Percentiles rank a stretch among this genome's conserved stretches.
Evolutionary conservation across 257 asterid genomes (phyloP).

Genomic region (Phtheirospermum japonicum): DNA sequence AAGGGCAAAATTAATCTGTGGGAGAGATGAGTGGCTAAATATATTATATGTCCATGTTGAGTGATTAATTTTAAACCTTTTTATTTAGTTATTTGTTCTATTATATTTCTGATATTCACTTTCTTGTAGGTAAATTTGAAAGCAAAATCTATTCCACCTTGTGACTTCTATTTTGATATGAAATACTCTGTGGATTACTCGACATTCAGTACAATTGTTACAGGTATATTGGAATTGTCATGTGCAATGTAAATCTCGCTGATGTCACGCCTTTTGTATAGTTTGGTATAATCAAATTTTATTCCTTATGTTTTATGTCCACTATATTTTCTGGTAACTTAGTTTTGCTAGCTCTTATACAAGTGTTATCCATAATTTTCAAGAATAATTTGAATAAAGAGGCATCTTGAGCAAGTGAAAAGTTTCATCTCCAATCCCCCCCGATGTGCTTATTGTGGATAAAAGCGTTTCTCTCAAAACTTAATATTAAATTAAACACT

Average conservation of each 20-base stretch:
- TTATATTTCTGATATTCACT: slow-evolving; percentile 21
- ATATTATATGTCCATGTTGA: slow-evolving; percentile 4
- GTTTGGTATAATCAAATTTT: slow-evolving; percentile 5
- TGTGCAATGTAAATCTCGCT: slow-evolving; percentile 8
- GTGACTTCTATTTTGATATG: slow-evolving; percentile 52
- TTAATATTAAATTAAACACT: background rate
- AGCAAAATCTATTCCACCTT: slow-evolving; percentile 36
- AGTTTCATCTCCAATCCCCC: background rate
- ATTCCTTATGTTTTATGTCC: background rate
- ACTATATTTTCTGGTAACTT: background rate
- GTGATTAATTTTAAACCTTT: slow-evolving; percentile 1
- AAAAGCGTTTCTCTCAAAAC: background rate
- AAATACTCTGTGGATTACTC: slow-evolving; percentile 48
- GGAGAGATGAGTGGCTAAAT: slow-evolving; percentile 9
- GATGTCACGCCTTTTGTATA: slow-evolving; percentile 9
- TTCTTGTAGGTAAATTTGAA: slow-evolving; percentile 35
- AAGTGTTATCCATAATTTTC: background rate
- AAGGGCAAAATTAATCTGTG: background rate
- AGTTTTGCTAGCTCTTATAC: background rate
- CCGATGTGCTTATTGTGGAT: background rate
- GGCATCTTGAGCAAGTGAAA: background rate
- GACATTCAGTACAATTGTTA: slow-evolving; percentile 36
- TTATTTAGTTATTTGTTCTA: slow-evolving; percentile 15
- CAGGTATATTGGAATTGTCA: slow-evolving; percentile 32
- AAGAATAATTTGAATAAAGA: background rate